These are phyloP conservation scores for Vaccinium myrtillus DNA, from an alignment of 148 eudicot species.

Conservation along the genomic window DNA sequence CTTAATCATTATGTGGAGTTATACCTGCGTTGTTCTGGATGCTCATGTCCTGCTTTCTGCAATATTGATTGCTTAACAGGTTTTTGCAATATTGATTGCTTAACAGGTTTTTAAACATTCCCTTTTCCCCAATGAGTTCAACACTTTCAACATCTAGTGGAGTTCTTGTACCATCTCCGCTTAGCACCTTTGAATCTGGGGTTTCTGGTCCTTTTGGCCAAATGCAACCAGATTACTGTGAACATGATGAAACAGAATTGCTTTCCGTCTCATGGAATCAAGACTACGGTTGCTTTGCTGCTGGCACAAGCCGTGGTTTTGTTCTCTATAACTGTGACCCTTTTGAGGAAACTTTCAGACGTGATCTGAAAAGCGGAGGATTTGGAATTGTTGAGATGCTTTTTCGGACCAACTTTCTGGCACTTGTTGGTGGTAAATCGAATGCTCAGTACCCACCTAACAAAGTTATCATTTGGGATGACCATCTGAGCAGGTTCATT, in stretches of 20 bases:
- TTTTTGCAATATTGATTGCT: slow-evolving; percentile 22
- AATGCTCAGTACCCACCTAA: slow-evolving; percentile 41
- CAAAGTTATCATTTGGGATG: slow-evolving; percentile 20
- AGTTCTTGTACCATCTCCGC: slow-evolving; percentile 35
- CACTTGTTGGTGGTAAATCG: slow-evolving; percentile 34
- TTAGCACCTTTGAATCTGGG: slow-evolving; percentile 45
- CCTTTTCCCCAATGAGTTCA: slow-evolving; percentile 48
- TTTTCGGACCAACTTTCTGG: slow-evolving; percentile 35
- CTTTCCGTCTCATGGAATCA: slow-evolving; percentile 42
- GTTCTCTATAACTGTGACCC: slow-evolving; percentile 40
- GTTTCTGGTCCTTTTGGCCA: slow-evolving; percentile 34
- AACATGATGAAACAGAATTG: slow-evolving; percentile 8
- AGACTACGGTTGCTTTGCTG: slow-evolving; percentile 37
- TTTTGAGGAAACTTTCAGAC: slow-evolving; percentile 36
- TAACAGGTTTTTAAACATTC: slow-evolving; percentile 23
- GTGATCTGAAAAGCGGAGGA: slow-evolving; percentile 33
- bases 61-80: slow-evolving; percentile 22
- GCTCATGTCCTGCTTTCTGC: neutral
- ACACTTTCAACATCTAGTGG: slow-evolving; percentile 56
- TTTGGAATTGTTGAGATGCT: slow-evolving; percentile 42
- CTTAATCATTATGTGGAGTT: neutral
- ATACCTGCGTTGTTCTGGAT: neutral
- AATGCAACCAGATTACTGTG: neutral
- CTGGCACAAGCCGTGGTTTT: slow-evolving; percentile 37
- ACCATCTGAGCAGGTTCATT: slow-evolving; percentile 29